Conservation (phyloP, 139 green algal genomes). For the Trebouxia sp. region DNA sequence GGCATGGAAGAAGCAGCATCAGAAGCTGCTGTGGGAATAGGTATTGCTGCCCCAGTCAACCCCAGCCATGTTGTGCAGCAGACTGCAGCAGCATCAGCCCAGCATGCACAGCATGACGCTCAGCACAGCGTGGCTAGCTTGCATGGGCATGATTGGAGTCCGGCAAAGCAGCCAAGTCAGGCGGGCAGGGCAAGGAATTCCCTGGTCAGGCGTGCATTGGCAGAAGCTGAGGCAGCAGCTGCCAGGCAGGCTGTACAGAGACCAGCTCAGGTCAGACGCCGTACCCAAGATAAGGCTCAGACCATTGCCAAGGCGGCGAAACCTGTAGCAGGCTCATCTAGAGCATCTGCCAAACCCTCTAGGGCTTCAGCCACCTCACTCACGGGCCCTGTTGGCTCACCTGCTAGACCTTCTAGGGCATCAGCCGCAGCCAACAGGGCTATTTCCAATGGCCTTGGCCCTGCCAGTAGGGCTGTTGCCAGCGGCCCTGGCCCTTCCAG, state of each 20-base stretch:
- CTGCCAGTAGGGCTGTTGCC: too few species aligned
- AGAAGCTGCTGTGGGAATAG: not conserved
- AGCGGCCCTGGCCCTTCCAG: too few species aligned
- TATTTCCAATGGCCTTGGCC: too few species aligned
- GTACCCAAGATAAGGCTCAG: not conserved
- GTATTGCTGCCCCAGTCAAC: too few species aligned
- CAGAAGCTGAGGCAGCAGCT: constrained; percentile 17
- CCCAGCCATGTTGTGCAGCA: not conserved
- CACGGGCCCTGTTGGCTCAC: not conserved
- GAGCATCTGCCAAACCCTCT: not conserved
- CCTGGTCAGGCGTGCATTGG: not conserved
- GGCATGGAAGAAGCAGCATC: not conserved
- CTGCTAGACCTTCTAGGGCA: not conserved
- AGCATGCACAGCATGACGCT: not conserved
- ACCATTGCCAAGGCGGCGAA: not conserved
- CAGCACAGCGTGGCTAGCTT: not conserved
- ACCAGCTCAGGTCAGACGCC: not conserved
- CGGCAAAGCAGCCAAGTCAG: not conserved
- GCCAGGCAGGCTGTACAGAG: not conserved
- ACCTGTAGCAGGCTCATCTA: not conserved
- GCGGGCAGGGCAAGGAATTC: not conserved
- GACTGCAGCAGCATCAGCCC: too few species aligned
- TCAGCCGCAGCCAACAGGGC: not conserved
- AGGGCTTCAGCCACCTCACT: constrained; percentile 1
- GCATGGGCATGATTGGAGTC: not conserved